These are phyloP conservation scores for Magnusiomyces tetraspermus DNA, from an alignment of 1,139 yeast genomes.

Conservation along the genomic window DNA sequence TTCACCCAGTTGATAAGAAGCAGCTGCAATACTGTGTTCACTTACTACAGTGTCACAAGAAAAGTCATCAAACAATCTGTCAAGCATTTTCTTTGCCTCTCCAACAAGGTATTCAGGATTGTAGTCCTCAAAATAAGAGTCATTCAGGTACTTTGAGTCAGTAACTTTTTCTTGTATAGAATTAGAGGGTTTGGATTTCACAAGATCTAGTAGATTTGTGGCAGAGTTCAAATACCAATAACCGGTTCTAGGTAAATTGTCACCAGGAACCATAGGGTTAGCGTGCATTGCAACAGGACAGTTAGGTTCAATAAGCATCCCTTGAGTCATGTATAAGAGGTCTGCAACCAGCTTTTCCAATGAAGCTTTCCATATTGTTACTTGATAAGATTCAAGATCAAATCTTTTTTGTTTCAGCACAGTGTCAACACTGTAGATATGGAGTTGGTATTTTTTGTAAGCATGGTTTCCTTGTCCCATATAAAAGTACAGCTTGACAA, in stretches of 20 bases:
- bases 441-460: constrained; percentile 54
- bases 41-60: constrained; percentile 27
- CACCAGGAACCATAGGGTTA: constrained; percentile 24
- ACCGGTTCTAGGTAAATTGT: constrained; percentile 41
- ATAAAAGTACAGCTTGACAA: constrained; percentile 54
- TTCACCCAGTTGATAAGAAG: constrained; percentile 31
- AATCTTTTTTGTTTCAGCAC: constrained; percentile 23
- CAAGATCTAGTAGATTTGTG: not conserved
- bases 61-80: constrained; percentile 23
- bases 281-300: constrained; percentile 29
- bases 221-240: constrained; percentile 34
- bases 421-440: constrained; percentile 41
- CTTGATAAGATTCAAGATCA: constrained; percentile 23
- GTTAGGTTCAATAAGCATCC: constrained; percentile 35
- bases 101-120: constrained; percentile 23
- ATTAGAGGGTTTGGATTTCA: not conserved
- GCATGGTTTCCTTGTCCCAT: constrained; percentile 51
- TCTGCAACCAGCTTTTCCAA: constrained; percentile 52
- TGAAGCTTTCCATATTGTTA: constrained; percentile 34
- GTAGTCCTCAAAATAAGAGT: constrained; percentile 17
- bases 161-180: constrained; percentile 15
- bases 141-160: constrained; percentile 11
- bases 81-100: constrained; percentile 21
- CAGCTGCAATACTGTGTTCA: constrained; percentile 32
- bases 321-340: constrained; percentile 41